Evolutionary conservation across 139 green algal genomes (phyloP).

Genomic region (Micromonas commoda): DNA sequence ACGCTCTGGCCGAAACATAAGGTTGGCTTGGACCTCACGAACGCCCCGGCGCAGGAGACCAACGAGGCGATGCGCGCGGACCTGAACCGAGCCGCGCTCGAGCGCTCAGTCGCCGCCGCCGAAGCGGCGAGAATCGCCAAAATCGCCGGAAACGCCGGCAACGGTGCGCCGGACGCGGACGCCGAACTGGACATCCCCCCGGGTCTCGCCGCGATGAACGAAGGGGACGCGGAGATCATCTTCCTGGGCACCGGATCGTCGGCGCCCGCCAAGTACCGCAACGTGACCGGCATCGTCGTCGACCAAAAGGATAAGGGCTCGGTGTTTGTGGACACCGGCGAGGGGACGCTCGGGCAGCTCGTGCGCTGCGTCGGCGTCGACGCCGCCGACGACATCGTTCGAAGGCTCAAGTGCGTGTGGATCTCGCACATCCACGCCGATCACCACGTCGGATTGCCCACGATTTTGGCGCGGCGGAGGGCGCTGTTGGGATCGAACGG

Average conservation of each 20-base stretch:
- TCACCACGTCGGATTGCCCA: constrained; percentile 84
- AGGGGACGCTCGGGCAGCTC: constrained; percentile 84
- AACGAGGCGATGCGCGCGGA: not conserved
- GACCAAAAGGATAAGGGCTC: constrained; percentile 55
- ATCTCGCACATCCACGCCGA: constrained; percentile 96
- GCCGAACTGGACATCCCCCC: not conserved
- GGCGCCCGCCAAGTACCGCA: constrained; percentile 89
- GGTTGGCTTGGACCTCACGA: constrained; percentile 38
- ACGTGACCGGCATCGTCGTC: constrained; percentile 79
- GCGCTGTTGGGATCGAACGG: not conserved
- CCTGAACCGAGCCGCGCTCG: not conserved
- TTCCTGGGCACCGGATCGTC: constrained; percentile 55
- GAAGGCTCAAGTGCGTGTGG: constrained; percentile 57
- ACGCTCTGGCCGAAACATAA: constrained; percentile 45
- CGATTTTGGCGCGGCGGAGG: constrained; percentile 40
- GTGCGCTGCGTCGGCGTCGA: constrained; percentile 54
- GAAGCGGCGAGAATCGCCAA: not conserved
- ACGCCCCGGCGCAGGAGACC: constrained; percentile 5
- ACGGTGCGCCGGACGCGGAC: not conserved
- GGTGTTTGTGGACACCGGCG: constrained; percentile 86
- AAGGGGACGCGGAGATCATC: constrained; percentile 34
- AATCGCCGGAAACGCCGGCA: not conserved
- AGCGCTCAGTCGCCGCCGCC: too few species aligned
- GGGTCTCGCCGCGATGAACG: not conserved
- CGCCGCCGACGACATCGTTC: constrained; percentile 34